Conservation (phyloP, 2,329 filamentous ascomycete genomes). For the Alternaria brassicae region DNA sequence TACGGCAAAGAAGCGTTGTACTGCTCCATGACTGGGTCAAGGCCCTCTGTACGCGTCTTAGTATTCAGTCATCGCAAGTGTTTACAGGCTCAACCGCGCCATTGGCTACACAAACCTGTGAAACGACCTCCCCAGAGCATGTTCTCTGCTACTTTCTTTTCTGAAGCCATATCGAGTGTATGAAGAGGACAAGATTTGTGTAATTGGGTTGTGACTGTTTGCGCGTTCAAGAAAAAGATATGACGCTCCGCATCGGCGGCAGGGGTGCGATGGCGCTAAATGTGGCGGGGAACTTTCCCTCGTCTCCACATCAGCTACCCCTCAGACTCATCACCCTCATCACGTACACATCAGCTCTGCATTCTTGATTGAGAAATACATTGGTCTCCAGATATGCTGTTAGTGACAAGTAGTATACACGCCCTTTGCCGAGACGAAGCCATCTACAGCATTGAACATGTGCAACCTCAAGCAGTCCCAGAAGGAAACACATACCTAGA, state of each 20-base stretch:
- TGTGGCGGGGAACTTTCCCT: conserved; percentile 10
- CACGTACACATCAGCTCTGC: not conserved
- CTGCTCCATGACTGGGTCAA: conserved; percentile 84
- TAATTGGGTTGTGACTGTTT: conserved; percentile 31
- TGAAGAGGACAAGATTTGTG: not conserved
- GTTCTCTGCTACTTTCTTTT: conserved; percentile 49
- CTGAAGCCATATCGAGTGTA: conserved; percentile 37
- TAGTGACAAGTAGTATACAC: not conserved
- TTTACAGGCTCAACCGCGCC: not conserved
- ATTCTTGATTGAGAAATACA: not conserved
- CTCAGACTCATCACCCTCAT: not conserved
- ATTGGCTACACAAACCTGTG: conserved; percentile 10
- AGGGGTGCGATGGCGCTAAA: conserved; percentile 22
- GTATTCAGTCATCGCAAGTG: conserved; percentile 9
- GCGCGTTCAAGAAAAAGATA: conserved; percentile 31
- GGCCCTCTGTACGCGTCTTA: conserved; percentile 64
- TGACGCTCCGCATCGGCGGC: conserved; percentile 35
- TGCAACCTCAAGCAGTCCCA: not conserved
- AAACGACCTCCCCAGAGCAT: conserved; percentile 51
- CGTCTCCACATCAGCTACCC: not conserved
- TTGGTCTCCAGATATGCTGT: too few relatives aligned
- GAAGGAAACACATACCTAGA: not conserved
- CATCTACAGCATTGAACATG: not conserved
- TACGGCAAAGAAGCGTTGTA: conserved; percentile 85
- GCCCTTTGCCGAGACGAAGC: not conserved